Base-by-base conservation (phyloP, 768 basidiomycete species). In the Guyanaporus albipodus region DNA sequence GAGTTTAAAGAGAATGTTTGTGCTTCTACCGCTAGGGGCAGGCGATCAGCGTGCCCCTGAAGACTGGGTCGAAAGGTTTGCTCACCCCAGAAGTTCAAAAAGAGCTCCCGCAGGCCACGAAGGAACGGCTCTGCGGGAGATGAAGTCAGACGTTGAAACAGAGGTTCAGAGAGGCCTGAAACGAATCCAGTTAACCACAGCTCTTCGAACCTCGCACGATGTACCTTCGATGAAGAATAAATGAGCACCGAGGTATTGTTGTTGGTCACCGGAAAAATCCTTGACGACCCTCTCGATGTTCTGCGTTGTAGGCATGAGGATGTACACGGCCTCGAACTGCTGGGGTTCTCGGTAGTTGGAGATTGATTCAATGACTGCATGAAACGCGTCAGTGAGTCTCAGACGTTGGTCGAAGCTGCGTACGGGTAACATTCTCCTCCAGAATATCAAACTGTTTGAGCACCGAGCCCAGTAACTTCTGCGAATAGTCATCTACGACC, bases 351-450 rank as follows among this genome's bases (percentile, higher is more conserved):
- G 85, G 61, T 83, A 67, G 57, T 73, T 85, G 52, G 86, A 82
- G 64, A 98, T 91, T 44, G 85, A 80, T 68, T 99, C 95, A 66
- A 98, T 89, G 61, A 91, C 95, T 99, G 67, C 14, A 28, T 11
- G 24, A 18, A 41, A 29, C 31, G 23, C 26, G 29, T 62, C 38
- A 63, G 47, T 23, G 39, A 32, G 31, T 41, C 34, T 24, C 14
- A 26, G 15, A 23, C 11, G 27, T 26, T 28, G 26, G 18, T 32
- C 42, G 18, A 32, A 32, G 42, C 38, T 42, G 75, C 91, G 64
- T 71, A 96, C 95, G 78, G 37, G 93, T 96, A 34, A 98, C 91
- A 73, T 94, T 94, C 75, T 96, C 91, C 66, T 92, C 85, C 46
- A 98, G 68, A 46, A 98, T 88, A 65, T 99, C 95, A 58, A 89